Percentiles rank a stretch among this genome's conserved stretches.
phyloP scores from a whole-genome alignment of 2,329 filamentous ascomycete species.

The Fusarium algeriense region DNA sequence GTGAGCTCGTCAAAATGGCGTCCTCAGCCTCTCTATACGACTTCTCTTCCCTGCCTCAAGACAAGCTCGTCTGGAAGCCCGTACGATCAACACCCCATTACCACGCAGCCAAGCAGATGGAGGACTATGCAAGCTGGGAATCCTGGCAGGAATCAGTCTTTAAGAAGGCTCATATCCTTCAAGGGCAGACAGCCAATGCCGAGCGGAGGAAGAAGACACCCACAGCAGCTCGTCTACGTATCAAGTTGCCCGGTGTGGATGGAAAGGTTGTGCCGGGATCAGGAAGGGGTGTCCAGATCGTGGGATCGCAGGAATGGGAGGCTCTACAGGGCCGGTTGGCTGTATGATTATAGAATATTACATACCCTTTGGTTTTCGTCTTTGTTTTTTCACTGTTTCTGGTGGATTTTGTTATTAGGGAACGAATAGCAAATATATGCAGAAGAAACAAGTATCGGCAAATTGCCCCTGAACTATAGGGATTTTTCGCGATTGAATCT shows the following conservation, averaged over 20 bases:
- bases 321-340: conserved; percentile 59
- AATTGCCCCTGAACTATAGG: not conserved
- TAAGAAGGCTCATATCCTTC: conserved; percentile 62
- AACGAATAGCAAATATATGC: conserved; percentile 27
- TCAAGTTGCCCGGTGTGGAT: conserved; percentile 61
- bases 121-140: conserved; percentile 74
- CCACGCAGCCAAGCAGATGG: conserved; percentile 72
- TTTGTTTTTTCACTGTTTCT: conserved; percentile 22
- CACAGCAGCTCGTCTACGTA: conserved; percentile 63
- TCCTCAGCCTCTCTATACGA: conserved; percentile 69
- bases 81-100: conserved; percentile 73
- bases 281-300: conserved; percentile 62
- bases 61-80: conserved; percentile 75
- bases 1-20: conserved; percentile 73
- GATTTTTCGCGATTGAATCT: conserved; percentile 27
- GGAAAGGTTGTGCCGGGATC: conserved; percentile 58
- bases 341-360: conserved; percentile 48
- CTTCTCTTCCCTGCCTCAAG: conserved; percentile 66
- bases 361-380: conserved; percentile 43
- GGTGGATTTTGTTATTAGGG: conserved; percentile 31
- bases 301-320: conserved; percentile 68
- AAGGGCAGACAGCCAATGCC: conserved; percentile 37
- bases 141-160: conserved; percentile 68
- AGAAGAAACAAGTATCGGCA: conserved; percentile 34
- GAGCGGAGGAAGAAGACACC: conserved; percentile 46